Conservation (phyloP, 768 basidiomycete species). For the Phylloporus rhodoxanthus region DNA sequence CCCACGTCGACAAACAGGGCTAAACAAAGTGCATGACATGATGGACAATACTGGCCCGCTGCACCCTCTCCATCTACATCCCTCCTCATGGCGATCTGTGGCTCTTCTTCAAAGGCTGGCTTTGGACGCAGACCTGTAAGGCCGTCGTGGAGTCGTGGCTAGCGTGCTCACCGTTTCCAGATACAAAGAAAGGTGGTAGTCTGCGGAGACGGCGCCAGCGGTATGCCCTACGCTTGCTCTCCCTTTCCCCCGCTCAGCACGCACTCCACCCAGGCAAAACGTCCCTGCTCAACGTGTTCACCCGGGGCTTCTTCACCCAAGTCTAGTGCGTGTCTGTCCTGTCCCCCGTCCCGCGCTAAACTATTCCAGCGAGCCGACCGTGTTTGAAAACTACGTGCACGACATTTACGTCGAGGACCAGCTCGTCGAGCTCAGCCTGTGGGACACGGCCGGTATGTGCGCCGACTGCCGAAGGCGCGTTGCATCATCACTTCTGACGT, state of each 20-base stretch:
- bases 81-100: slow-evolving; percentile 53
- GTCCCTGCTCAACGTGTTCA: slow-evolving; percentile 82
- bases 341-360: not conserved
- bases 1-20: slow-evolving; percentile 13
- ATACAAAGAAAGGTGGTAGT: slow-evolving; percentile 71
- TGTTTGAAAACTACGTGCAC: slow-evolving; percentile 97
- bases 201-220: slow-evolving; percentile 95
- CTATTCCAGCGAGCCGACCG: slow-evolving; percentile 71
- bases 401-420: slow-evolving; percentile 84
- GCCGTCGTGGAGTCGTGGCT: slow-evolving; percentile 3
- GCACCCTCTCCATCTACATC: slow-evolving; percentile 1
- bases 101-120: slow-evolving; percentile 45
- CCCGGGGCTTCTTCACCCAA: slow-evolving; percentile 89
- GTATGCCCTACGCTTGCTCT: slow-evolving; percentile 33
- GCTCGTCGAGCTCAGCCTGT: slow-evolving; percentile 83
- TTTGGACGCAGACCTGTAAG: slow-evolving; percentile 43
- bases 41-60: not conserved
- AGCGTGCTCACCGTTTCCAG: slow-evolving; percentile 26
- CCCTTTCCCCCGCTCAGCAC: slow-evolving; percentile 9
- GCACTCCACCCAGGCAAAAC: slow-evolving; percentile 55
- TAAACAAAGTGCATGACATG: slow-evolving; percentile 16
- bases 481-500: slow-evolving; percentile 25
- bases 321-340: slow-evolving; percentile 62
- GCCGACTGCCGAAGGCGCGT: not conserved
- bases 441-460: slow-evolving; percentile 89